Percentiles rank a stretch among this genome's conserved stretches.
phyloP scores from a whole-genome alignment of 106 monocot species.

The Dendrobium nobile region DNA sequence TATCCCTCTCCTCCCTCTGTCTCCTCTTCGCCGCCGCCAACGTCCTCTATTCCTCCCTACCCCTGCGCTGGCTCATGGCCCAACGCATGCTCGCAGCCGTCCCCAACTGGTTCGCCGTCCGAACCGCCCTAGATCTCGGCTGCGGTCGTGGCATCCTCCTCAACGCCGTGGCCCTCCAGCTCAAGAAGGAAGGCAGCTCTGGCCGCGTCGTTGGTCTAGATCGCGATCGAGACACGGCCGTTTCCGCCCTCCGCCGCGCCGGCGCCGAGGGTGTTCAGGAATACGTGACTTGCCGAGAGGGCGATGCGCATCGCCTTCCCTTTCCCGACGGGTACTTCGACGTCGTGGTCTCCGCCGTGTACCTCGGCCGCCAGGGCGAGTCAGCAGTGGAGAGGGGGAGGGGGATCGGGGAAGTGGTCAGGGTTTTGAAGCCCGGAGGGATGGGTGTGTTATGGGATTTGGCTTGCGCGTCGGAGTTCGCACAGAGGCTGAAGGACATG shows the following conservation, averaged over 20 bases:
- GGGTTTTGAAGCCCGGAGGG: slow-evolving; percentile 58
- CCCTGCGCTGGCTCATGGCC: slow-evolving; percentile 51
- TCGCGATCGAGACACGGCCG: slow-evolving; percentile 23
- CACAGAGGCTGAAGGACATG: slow-evolving; percentile 39
- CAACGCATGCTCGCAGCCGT: slow-evolving; percentile 50
- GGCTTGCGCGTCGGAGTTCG: slow-evolving; percentile 30
- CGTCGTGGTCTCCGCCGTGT: slow-evolving; percentile 50
- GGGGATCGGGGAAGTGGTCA: slow-evolving; percentile 45
- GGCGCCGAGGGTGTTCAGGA: slow-evolving; percentile 60
- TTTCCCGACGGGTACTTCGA: slow-evolving; percentile 53
- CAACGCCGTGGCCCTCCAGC: slow-evolving; percentile 45
- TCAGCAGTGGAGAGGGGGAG: slow-evolving; percentile 34
- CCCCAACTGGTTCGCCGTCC: slow-evolving; percentile 65
- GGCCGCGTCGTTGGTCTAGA: slow-evolving; percentile 59
- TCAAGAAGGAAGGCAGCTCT: slow-evolving; percentile 43
- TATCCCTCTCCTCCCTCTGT: slow-evolving; percentile 31
- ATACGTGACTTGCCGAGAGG: slow-evolving; percentile 73
- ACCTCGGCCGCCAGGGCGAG: slow-evolving; percentile 17
- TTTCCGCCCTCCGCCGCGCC: slow-evolving; percentile 49
- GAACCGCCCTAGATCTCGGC: slow-evolving; percentile 63
- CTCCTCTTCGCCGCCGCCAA: slow-evolving; percentile 48
- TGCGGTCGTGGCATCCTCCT: slow-evolving; percentile 67
- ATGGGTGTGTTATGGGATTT: slow-evolving; percentile 58
- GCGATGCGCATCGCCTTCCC: slow-evolving; percentile 39
- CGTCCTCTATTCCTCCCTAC: slow-evolving; percentile 47